Conservation (phyloP, 1,139 yeast species). For the Tardiomyces blankii region DNA sequence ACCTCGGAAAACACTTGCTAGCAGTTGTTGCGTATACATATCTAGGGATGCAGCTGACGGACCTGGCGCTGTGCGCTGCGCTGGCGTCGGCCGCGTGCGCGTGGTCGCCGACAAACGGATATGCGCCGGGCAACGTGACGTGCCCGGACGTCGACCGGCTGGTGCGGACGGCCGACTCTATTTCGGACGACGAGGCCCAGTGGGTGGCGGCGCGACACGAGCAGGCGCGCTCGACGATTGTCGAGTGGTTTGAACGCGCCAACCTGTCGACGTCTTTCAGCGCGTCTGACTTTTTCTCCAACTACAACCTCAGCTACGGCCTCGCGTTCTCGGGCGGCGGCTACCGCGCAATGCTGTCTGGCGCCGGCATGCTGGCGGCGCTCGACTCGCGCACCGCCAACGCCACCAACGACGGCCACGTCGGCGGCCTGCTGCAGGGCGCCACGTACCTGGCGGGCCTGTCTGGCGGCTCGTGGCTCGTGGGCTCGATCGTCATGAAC, state of each 20-base stretch:
- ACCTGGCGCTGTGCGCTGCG: neutral
- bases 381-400: slow-evolving; percentile 56
- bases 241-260: slow-evolving; percentile 44
- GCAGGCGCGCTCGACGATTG: slow-evolving; percentile 38
- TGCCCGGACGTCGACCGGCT: slow-evolving; percentile 11
- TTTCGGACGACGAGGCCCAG: slow-evolving; percentile 11
- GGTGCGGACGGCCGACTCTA: slow-evolving; percentile 14
- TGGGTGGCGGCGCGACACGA: slow-evolving; percentile 7
- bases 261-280: slow-evolving; percentile 59
- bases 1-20: neutral
- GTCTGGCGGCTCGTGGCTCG: slow-evolving; percentile 82
- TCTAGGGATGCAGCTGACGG: neutral
- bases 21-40: neutral
- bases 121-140: slow-evolving; percentile 12
- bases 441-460: slow-evolving; percentile 68
- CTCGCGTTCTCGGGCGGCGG: slow-evolving; percentile 89
- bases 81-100: neutral
- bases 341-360: slow-evolving; percentile 78
- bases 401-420: slow-evolving; percentile 41
- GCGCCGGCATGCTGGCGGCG: slow-evolving; percentile 83
- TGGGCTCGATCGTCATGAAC: slow-evolving; percentile 69
- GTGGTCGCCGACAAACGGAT: slow-evolving; percentile 5
- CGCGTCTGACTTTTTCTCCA: slow-evolving; percentile 35
- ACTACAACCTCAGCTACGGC: slow-evolving; percentile 43
- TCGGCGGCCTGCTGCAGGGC: slow-evolving; percentile 70